Percentiles rank a stretch among this genome's conserved stretches.
Evolutionary conservation across 2,329 filamentous ascomycete species (phyloP).

Genomic region (Talaromyces sp.): DNA sequence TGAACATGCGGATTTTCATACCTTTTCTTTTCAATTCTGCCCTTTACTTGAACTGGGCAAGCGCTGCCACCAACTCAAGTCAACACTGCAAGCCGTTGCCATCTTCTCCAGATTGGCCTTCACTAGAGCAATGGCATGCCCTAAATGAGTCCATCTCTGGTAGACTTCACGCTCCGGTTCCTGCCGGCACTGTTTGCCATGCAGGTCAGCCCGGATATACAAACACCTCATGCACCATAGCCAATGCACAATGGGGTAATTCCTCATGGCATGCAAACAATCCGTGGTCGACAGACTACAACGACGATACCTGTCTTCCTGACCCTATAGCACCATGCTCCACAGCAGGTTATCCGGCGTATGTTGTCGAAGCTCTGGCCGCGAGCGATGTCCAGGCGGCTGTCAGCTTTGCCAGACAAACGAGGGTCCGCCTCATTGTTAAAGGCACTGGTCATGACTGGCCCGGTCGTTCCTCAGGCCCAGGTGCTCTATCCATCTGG

Average conservation of each 20-base stretch:
- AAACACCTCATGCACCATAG: background rate
- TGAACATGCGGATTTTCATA: background rate
- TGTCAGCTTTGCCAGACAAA: conserved; percentile 10
- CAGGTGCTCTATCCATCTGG: conserved; percentile 47
- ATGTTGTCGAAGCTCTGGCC: conserved; percentile 30
- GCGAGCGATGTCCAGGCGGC: conserved; percentile 7
- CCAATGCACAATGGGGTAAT: background rate
- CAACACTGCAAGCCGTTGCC: background rate
- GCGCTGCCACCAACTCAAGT: background rate
- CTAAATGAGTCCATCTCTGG: background rate
- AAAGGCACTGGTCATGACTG: conserved; percentile 13
- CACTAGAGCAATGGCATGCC: background rate
- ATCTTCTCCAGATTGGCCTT: background rate
- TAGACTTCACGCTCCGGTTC: background rate
- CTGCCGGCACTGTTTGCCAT: background rate
- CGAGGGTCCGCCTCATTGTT: conserved; percentile 9
- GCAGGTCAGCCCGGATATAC: background rate
- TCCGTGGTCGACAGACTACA: background rate
- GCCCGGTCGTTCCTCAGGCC: conserved; percentile 42
- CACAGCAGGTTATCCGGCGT: conserved; percentile 23
- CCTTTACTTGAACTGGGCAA: background rate
- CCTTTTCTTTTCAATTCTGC: background rate
- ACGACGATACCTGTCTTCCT: background rate
- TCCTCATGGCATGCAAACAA: background rate
- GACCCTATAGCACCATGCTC: background rate